Evolutionary conservation across 2,329 filamentous ascomycete species (phyloP), one percentile per base, ranked within the genome.

Genomic region (Sporothrix phasma): DNA sequence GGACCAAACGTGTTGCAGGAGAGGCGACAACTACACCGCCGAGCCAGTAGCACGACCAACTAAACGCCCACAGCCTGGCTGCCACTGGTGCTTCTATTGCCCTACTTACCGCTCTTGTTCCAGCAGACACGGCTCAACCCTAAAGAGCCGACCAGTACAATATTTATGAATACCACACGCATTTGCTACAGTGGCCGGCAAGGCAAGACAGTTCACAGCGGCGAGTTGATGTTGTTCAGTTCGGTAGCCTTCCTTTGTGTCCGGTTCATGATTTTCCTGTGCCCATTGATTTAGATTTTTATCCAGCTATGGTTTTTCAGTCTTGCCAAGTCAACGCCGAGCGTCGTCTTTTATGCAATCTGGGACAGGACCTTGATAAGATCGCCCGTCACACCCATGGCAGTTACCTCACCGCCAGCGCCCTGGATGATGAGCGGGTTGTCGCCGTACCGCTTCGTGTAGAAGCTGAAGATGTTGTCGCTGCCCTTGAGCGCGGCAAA

Each of bases 401-500:
- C 94, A 39, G 94, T 99, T 62, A 97, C 92, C 51, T 97, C 92
- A 68, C 90, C 92, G 70, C 94, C 94, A 29, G 94, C 94, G 66
- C 94, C 94, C 79, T 97, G 93, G 68, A 99, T 85, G 73, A 97
- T 96, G 67, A 99, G 80, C 49, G 94, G 92, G 76, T 93, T 95
- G 73, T 81, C 83, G 65, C 92, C 92, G 73, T 99, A 99, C 71
- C 94, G 84, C 81, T 95, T 89, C 5, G 94, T 99, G 78, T 97
- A 96, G 81, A 99, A 97, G 80, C 88, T 96, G 74, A 99, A 96
- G 74, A 99, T 96, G 80, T 99, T 99, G 75, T 97, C 94, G 75
- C 92, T 97, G 41, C 94, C 94, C 83, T 96, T 96, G 65, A 99
- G 81, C 56, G 89, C 88, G 15, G 94, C 94, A 77, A 99, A 97